phyloP scores from a whole-genome alignment of 805 yeast species.

The Yarrowia bubula region DNA sequence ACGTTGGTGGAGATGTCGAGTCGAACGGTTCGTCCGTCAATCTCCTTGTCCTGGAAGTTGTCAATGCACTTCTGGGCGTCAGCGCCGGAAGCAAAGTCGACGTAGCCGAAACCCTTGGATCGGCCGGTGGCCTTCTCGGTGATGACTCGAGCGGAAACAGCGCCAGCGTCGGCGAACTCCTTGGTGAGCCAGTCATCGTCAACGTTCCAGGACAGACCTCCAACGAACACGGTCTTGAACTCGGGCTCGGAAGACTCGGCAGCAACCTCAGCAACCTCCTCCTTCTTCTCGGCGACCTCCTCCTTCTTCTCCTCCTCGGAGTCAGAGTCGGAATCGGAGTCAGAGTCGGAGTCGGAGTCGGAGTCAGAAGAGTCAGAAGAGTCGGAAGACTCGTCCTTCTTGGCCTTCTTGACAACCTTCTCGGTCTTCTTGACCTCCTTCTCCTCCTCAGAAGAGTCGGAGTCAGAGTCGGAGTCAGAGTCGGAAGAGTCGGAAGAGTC shows the following conservation, averaged over 20 bases:
- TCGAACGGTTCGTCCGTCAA: constrained; percentile 96
- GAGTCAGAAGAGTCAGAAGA: constrained; percentile 34
- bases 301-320: constrained; percentile 42
- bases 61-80: constrained; percentile 83
- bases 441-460: constrained; percentile 33
- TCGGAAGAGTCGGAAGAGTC: constrained; percentile 35
- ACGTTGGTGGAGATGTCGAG: constrained; percentile 86
- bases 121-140: constrained; percentile 88
- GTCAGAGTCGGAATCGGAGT: constrained; percentile 36
- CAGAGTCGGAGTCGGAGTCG: constrained; percentile 36
- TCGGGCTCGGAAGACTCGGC: constrained; percentile 40
- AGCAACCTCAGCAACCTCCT: constrained; percentile 41
- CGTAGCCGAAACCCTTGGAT: constrained; percentile 93
- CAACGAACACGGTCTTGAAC: constrained; percentile 90
- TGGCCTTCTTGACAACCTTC: constrained; percentile 58
- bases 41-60: constrained; percentile 87
- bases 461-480: constrained; percentile 36
- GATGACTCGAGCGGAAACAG: constrained; percentile 91
- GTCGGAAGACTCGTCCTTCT: constrained; percentile 34
- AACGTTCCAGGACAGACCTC: constrained; percentile 95
- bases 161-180: constrained; percentile 77
- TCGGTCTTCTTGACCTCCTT: constrained; percentile 50
- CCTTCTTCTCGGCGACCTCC: constrained; percentile 53
- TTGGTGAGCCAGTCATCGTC: constrained; percentile 91
- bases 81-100: constrained; percentile 77